A percentile compares a stretch with the other conserved stretches of the same genome.
phyloP scores from a whole-genome alignment of 495 filamentous ascomycete species.

The Letharia lupina region DNA sequence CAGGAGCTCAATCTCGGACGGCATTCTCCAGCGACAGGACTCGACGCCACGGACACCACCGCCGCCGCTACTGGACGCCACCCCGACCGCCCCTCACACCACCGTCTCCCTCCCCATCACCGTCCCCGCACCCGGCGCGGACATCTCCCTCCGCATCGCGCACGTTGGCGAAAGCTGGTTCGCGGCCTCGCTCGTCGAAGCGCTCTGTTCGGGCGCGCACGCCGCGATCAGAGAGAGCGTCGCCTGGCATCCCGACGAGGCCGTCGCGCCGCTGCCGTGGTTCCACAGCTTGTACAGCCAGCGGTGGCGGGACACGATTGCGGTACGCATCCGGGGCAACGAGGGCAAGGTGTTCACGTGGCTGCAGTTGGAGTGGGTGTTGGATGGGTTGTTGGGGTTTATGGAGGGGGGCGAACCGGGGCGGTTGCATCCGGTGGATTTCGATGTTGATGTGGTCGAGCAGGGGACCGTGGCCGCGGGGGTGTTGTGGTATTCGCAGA shows the following conservation, averaged over 20 bases:
- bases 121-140: neutral
- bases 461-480: neutral
- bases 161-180: neutral
- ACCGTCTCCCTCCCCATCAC: neutral
- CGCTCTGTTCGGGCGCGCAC: neutral
- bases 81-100: too few species aligned
- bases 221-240: neutral
- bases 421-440: neutral
- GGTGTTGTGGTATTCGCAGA: neutral
- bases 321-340: neutral
- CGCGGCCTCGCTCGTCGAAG: neutral
- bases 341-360: neutral
- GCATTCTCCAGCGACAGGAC: too few species aligned
- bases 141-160: neutral
- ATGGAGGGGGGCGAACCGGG: neutral
- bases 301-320: neutral
- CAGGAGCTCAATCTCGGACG: too few species aligned
- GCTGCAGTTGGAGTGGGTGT: neutral
- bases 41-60: too few species aligned
- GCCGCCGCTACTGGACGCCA: too few species aligned
- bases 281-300: neutral
- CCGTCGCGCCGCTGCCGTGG: neutral
- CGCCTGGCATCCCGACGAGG: neutral
- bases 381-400: neutral
- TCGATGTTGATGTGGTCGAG: neutral